Percentiles rank a stretch among this genome's conserved stretches.
phyloP scores from a whole-genome alignment of 345 rosid species.

The Litchi chinensis region DNA sequence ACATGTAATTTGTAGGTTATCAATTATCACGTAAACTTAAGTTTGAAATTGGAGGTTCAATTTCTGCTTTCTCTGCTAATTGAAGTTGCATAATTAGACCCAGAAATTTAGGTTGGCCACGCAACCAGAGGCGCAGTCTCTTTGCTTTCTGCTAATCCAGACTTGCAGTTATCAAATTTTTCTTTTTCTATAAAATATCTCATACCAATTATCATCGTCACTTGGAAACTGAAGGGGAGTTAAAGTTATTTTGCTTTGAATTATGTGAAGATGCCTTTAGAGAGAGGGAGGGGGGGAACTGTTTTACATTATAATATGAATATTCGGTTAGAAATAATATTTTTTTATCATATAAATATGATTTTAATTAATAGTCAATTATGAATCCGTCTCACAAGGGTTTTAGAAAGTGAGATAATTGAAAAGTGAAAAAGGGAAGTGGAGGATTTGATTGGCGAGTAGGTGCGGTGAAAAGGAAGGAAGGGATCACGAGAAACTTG shows the following conservation, averaged over 20 bases:
- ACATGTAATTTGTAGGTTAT: not conserved
- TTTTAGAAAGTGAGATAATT: not conserved
- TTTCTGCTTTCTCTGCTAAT: not conserved
- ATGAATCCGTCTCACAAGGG: no score
- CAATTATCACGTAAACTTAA: conserved; percentile 24
- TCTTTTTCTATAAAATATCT: no score
- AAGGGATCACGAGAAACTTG: conserved; percentile 44
- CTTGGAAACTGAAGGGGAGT: no score
- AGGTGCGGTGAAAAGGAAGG: conserved; percentile 34
- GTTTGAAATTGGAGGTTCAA: not conserved
- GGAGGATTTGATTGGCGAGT: conserved; percentile 15
- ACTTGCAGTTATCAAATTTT: not conserved
- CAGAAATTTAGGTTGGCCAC: conserved; percentile 3
- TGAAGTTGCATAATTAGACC: not conserved
- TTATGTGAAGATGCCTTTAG: no score
- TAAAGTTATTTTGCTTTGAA: no score
- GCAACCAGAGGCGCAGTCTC: not conserved
- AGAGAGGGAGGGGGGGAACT: no score
- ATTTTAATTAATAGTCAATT: no score
- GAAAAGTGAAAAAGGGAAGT: not conserved
- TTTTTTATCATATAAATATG: no score
- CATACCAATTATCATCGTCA: no score
- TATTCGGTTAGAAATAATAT: no score
- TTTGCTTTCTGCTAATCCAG: no score
- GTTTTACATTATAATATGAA: not conserved